Evolutionary conservation across 345 rosid genomes (phyloP).

Genomic region (Luvunga scandens): DNA sequence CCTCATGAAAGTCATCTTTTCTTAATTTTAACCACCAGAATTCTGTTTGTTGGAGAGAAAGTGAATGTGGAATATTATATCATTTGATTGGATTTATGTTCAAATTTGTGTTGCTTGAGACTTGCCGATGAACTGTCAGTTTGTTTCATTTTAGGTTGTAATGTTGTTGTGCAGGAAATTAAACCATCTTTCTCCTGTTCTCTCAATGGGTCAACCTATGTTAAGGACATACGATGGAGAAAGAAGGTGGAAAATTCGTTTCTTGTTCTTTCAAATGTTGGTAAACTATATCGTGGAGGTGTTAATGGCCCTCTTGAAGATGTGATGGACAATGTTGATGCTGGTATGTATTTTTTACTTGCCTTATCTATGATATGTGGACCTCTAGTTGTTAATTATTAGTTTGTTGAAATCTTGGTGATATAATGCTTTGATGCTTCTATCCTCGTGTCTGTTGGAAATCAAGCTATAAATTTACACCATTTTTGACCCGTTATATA

Average conservation of each 20-base stretch:
- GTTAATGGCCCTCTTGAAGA: conserved; percentile 38
- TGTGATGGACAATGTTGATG: conserved; percentile 74
- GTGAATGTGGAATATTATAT: neutral
- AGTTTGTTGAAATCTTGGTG: neutral
- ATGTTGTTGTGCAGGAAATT: conserved; percentile 39
- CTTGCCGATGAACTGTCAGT: neutral
- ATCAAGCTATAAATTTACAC: neutral
- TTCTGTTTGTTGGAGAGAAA: neutral
- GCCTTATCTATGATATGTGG: conserved; percentile 1
- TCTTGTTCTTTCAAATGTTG: conserved; percentile 56
- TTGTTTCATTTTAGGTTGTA: neutral
- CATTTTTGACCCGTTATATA: neutral
- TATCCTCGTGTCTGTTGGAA: neutral
- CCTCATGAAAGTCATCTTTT: no score
- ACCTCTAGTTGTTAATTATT: neutral
- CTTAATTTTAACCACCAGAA: neutral
- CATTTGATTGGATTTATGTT: neutral
- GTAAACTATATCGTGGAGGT: conserved; percentile 61
- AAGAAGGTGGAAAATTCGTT: conserved; percentile 52
- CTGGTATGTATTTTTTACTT: conserved; percentile 46
- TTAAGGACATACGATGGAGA: conserved; percentile 76
- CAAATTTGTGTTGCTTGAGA: neutral
- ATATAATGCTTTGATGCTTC: neutral
- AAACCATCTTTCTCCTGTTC: conserved; percentile 52
- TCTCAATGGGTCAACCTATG: conserved; percentile 44